Percentiles rank a stretch among this genome's conserved stretches.
These are phyloP conservation scores for Pseudopithomyces maydicus DNA, from an alignment of 2,329 filamentous ascomycete species.

Conservation along the genomic window DNA sequence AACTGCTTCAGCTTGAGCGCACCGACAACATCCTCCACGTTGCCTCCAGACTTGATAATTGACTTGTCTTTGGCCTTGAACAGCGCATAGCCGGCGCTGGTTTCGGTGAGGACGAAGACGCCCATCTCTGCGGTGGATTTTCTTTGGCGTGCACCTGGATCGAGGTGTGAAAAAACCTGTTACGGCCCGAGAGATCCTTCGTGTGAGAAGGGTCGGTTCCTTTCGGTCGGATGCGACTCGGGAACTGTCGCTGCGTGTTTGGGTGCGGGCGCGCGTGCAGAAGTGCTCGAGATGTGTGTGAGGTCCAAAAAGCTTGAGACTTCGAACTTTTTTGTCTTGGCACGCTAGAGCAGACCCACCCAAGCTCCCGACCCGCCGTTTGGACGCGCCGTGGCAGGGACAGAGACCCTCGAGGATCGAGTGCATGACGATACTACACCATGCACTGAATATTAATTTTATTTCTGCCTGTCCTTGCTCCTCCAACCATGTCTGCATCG, in stretches of 20 bases:
- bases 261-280: slow-evolving; percentile 22
- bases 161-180: too few relatives aligned
- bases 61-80: slow-evolving; percentile 99
- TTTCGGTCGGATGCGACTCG: neutral
- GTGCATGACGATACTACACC: neutral
- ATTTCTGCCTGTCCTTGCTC: neutral
- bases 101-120: slow-evolving; percentile 47
- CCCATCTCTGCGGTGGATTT: slow-evolving; percentile 44
- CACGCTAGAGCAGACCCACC: neutral
- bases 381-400: neutral
- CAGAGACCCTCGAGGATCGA: neutral
- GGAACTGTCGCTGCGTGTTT: slow-evolving; percentile 7
- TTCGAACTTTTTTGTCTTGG: neutral
- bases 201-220: neutral
- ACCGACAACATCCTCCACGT: slow-evolving; percentile 84
- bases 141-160: slow-evolving; percentile 2
- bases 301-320: slow-evolving; percentile 8
- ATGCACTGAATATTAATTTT: neutral
- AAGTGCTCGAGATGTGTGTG: slow-evolving; percentile 16
- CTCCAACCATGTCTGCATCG: slow-evolving; percentile 16
- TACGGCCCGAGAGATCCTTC: slow-evolving; percentile 14
- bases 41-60: slow-evolving; percentile 83
- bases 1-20: slow-evolving; percentile 98
- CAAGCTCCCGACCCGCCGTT: neutral
- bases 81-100: slow-evolving; percentile 91